Evolutionary conservation across 345 rosid species (phyloP), one percentile per base, ranked within the genome.

Genomic region (Murraya koenigii): DNA sequence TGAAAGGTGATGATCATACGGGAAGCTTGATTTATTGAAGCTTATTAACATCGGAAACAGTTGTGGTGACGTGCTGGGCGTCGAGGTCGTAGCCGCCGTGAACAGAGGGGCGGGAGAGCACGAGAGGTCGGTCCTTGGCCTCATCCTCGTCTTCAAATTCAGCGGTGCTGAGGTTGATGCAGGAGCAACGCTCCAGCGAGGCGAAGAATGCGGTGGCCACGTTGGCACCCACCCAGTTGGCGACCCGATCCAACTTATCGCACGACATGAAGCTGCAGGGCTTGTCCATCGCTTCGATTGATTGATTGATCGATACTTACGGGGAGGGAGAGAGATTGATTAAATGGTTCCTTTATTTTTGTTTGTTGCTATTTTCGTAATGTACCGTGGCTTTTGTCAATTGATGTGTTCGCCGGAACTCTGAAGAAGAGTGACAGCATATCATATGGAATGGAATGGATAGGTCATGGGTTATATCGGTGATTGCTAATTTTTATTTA

Each of bases 191-290:
- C 77, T 91, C 95, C 30, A 91, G 77, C 17, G 95, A 91, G 1
- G 88, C 86, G 80, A 91, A 91, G 88, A 91, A 91, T 4, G 91
- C 91, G 68, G 88, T 78, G 44, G 95, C 93, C 41, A 89, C 83
- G 86, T 77, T 89, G 62, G 83, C 74, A 22, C 95, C 93, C 11
- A 89, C 89, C 93, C 95, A 91, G 61, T 8, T 83, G 52, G 92
- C 94, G 25, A 85, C 79, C 39, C 89, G 82, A 83, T 90, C 90
- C 61, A 90, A 82, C 84, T 86, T 90, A 73, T 89, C 89, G 79
- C 92, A 89, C 19, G 92, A 84, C 71, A 87, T 84, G 81, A 87
- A 84, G 78, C 83, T 78, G 88, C 88, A 78, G 77, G 32, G 66
- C 76, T 28, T 84, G 28, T 80, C 83, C 84, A 84, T 84, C 32